phyloP scores from a whole-genome alignment of 2,329 filamentous ascomycete genomes.

The Nectriaceae sp. region DNA sequence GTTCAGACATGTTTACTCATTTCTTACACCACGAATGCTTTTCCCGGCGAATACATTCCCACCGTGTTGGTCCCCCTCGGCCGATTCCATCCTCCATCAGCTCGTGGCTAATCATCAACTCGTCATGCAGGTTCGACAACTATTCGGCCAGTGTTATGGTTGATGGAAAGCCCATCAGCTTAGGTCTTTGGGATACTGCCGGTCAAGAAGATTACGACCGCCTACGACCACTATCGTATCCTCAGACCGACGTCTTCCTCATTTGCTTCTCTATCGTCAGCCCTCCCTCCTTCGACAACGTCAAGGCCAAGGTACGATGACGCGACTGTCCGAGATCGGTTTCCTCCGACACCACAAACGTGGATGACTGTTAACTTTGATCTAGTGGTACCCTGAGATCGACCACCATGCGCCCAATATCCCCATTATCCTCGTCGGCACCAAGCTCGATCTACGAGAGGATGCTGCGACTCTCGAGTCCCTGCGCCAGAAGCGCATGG shows the following conservation, averaged over 20 bases:
- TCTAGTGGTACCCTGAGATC: constrained; percentile 94
- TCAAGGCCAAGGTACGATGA: constrained; percentile 85
- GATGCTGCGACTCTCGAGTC: constrained; percentile 80
- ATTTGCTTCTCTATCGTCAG: constrained; percentile 99
- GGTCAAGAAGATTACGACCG: too few relatives aligned
- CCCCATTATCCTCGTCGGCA: constrained; percentile 95
- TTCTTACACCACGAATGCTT: constrained; percentile 98
- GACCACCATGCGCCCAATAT: constrained; percentile 95
- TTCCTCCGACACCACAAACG: background rate
- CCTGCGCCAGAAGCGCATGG: constrained; percentile 90
- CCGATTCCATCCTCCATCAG: constrained; percentile 11
- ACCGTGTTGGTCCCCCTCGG: constrained; percentile 73
- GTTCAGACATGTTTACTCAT: constrained; percentile 94
- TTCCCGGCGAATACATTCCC: constrained; percentile 99
- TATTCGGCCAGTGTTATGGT: constrained; percentile 99
- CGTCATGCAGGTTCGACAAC: constrained; percentile 79
- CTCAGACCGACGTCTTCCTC: constrained; percentile 96
- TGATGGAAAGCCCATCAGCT: constrained; percentile 94
- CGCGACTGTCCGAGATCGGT: background rate
- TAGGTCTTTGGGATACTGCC: constrained; percentile 97
- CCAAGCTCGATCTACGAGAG: constrained; percentile 93
- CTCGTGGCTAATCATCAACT: constrained; percentile 16
- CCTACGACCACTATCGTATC: constrained; percentile 96
- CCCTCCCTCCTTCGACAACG: constrained; percentile 98
- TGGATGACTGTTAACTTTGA: constrained; percentile 12